Percentiles rank a stretch among this genome's conserved stretches.
These are phyloP conservation scores for Verbena officinalis DNA, from an alignment of 257 asterid species.

Conservation along the genomic window DNA sequence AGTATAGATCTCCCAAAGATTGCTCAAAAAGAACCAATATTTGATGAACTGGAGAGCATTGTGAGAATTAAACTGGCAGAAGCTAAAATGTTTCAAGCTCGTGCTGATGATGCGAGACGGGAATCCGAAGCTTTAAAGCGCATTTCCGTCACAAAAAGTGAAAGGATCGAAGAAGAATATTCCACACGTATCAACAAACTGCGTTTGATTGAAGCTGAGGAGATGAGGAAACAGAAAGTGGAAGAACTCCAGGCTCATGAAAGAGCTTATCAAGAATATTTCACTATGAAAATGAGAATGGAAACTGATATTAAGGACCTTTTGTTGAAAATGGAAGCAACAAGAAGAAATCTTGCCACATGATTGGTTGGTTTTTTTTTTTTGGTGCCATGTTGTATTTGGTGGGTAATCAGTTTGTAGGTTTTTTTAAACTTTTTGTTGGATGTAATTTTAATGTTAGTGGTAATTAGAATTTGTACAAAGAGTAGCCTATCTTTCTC, in stretches of 20 bases:
- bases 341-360: slow-evolving; percentile 67
- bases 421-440: slow-evolving; percentile 31
- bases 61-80: slow-evolving; percentile 91
- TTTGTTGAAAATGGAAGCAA: slow-evolving; percentile 86
- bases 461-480: slow-evolving; percentile 53
- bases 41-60: slow-evolving; percentile 90
- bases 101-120: slow-evolving; percentile 90
- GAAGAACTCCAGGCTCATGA: slow-evolving; percentile 80
- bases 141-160: slow-evolving; percentile 61
- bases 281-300: slow-evolving; percentile 86
- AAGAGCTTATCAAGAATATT: slow-evolving; percentile 76
- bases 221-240: slow-evolving; percentile 80
- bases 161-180: slow-evolving; percentile 82
- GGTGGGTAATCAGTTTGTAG: slow-evolving; percentile 1
- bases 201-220: slow-evolving; percentile 86
- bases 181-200: slow-evolving; percentile 59
- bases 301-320: slow-evolving; percentile 87
- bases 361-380: slow-evolving; percentile 34
- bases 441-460: slow-evolving; percentile 36
- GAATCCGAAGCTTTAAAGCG: slow-evolving; percentile 87
- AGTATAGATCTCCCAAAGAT: slow-evolving; percentile 47
- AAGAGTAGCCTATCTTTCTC: slow-evolving; percentile 38
- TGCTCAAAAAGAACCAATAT: slow-evolving; percentile 52
- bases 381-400: slow-evolving; percentile 1
- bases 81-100: slow-evolving; percentile 86